These are phyloP conservation scores for Arachnomyces sp. DNA, from an alignment of 2,329 filamentous ascomycete species.

Conservation along the genomic window DNA sequence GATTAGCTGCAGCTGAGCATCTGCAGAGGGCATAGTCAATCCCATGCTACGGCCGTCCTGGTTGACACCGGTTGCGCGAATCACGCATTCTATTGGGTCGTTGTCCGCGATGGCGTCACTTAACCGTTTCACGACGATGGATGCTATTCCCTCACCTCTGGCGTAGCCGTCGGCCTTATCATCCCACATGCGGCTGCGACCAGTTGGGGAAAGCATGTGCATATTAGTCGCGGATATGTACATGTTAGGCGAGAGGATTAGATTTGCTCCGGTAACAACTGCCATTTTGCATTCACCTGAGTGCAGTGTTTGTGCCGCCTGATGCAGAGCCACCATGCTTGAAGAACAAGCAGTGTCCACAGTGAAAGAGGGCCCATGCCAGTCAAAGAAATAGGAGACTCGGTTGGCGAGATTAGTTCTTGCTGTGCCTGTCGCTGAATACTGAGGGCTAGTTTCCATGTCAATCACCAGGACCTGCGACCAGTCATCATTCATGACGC, in stretches of 20 bases:
- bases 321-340: slow-evolving; percentile 22
- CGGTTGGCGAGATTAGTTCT: slow-evolving; percentile 8
- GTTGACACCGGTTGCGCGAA: slow-evolving; percentile 30
- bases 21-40: slow-evolving; percentile 11
- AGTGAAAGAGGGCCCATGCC: slow-evolving; percentile 8
- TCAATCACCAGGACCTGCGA: slow-evolving; percentile 3
- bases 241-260: slow-evolving; percentile 19
- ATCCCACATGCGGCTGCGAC: slow-evolving; percentile 22
- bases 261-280: slow-evolving; percentile 16
- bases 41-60: slow-evolving; percentile 34
- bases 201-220: slow-evolving; percentile 13
- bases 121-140: slow-evolving; percentile 31
- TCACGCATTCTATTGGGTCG: slow-evolving; percentile 27
- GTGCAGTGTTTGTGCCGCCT: slow-evolving; percentile 22
- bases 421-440: slow-evolving; percentile 13
- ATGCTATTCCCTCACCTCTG: slow-evolving; percentile 31
- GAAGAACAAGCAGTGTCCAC: slow-evolving; percentile 14
- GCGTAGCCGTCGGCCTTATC: slow-evolving; percentile 29
- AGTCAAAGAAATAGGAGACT: slow-evolving; percentile 9
- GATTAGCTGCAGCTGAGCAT: slow-evolving; percentile 30
- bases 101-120: slow-evolving; percentile 30
- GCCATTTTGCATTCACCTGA: slow-evolving; percentile 16
- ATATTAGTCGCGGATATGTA: slow-evolving; percentile 12
- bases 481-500: slow-evolving; percentile 14
- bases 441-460: slow-evolving; percentile 11